Base-by-base conservation (phyloP, 2,329 filamentous ascomycete species). In the Neoarthrinium moseri region DNA sequence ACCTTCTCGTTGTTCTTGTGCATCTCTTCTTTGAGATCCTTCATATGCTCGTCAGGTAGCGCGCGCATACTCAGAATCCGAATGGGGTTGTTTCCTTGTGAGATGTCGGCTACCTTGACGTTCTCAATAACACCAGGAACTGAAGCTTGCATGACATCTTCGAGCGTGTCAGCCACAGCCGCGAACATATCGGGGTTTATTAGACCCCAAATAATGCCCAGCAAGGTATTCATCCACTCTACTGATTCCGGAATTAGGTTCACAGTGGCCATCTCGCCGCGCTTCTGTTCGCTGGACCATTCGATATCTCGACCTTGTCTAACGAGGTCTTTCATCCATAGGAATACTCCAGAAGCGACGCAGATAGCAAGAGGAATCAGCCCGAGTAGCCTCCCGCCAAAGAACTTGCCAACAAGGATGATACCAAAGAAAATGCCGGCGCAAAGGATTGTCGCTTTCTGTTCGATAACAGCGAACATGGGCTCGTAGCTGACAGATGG, bases 141-240 rank as follows among this genome's bases (percentile, higher is more conserved):
- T 0, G 90, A 96, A 17, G 91, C 92, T 64, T 18, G 55, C 56
- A 44, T 59, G 59, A 50, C 48, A n/a, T 50, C 62, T 46, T 94
- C 89, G 5, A 94, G 79, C 11, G 89, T 96, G 62, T 97, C 94
- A n/a, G 91, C 91, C 7, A 96, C 81, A 5, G 82, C 81, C n/a
- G 82, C 74, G 65, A 99, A 94, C 87, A 97, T 95, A 34, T 97
- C 92, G 0, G 94, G 92, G 60, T 97, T 95, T 52, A 96, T 84
- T 4, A 97, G 73, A 1, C 89, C 88, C 94, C 94, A 99, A 34
- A 94, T 77, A 33, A 96, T 80, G 2, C 80, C 81, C 4, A 97
- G 68, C 41, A 94, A 81, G 0, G 89, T 91, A 64, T 99, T 99
- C 80, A 99, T 86, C 94, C 94, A 97, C 62, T 91, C 87, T 6